A percentile compares a stretch with the other conserved stretches of the same genome.
Conservation (phyloP, 2,329 filamentous ascomycete species). For the Ophiostoma fasciatum region DNA sequence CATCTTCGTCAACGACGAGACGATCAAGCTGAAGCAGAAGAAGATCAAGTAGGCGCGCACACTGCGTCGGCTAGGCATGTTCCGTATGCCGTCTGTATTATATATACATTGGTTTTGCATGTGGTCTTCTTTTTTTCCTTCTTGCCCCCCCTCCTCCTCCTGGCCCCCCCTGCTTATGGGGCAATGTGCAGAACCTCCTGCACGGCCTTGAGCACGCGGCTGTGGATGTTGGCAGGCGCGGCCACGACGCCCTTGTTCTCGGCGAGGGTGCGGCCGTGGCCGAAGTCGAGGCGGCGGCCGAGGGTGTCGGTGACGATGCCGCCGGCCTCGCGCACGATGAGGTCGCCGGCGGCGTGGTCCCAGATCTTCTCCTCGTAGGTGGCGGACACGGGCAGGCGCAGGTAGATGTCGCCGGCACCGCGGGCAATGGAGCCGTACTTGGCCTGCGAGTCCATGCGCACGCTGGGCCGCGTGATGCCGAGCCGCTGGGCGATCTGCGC, state of each 20-base stretch:
- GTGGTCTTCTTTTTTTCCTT: slow-evolving; percentile 8
- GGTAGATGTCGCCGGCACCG: slow-evolving; percentile 87
- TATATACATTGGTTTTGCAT: slow-evolving; percentile 10
- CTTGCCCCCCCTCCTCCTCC: too few relatives aligned
- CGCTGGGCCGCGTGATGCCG: slow-evolving; percentile 76
- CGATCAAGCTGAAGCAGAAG: slow-evolving; percentile 96
- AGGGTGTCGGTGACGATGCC: slow-evolving; percentile 81
- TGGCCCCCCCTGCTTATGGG: not conserved
- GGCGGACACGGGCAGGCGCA: slow-evolving; percentile 64
- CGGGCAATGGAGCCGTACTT: slow-evolving; percentile 95
- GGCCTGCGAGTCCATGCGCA: slow-evolving; percentile 94
- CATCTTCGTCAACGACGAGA: slow-evolving; percentile 95
- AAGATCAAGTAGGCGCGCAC: slow-evolving; percentile 60
- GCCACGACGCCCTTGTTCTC: slow-evolving; percentile 92
- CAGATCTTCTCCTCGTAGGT: slow-evolving; percentile 98
- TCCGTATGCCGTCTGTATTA: slow-evolving; percentile 5
- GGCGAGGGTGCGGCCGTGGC: slow-evolving; percentile 67
- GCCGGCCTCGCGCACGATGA: slow-evolving; percentile 88
- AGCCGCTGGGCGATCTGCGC: slow-evolving; percentile 70
- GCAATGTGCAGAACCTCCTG: slow-evolving; percentile 51
- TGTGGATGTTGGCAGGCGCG: slow-evolving; percentile 63
- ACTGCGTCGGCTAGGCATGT: too few relatives aligned
- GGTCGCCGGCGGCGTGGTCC: slow-evolving; percentile 91
- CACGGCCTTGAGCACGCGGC: slow-evolving; percentile 63
- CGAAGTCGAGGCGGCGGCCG: slow-evolving; percentile 76